These are phyloP conservation scores for Cytidiella melzeri DNA, from an alignment of 768 basidiomycete genomes.

Conservation along the genomic window DNA sequence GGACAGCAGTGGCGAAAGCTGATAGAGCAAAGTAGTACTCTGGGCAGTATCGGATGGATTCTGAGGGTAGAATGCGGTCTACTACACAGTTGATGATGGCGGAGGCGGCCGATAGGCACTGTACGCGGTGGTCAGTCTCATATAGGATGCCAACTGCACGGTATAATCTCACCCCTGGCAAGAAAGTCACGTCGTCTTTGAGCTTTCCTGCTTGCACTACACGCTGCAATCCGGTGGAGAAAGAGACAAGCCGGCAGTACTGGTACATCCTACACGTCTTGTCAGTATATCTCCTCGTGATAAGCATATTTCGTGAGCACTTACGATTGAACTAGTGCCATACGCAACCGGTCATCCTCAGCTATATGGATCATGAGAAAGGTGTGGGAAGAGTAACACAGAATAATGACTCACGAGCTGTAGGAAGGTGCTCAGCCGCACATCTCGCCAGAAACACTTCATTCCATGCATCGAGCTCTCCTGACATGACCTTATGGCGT, in stretches of 20 bases:
- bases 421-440: constrained; percentile 13
- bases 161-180: constrained; percentile 15
- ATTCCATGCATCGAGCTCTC: constrained; percentile 20
- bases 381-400: background rate
- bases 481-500: constrained; percentile 19
- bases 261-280: constrained; percentile 7
- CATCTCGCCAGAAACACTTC: constrained; percentile 12
- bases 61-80: constrained; percentile 46
- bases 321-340: constrained; percentile 13
- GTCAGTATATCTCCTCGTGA: background rate
- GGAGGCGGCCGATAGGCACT: constrained; percentile 51
- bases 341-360: constrained; percentile 8
- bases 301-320: background rate
- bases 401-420: constrained; percentile 9
- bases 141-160: background rate
- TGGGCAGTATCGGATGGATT: constrained; percentile 50
- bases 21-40: constrained; percentile 33
- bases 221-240: constrained; percentile 49
- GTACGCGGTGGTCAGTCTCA: constrained; percentile 6
- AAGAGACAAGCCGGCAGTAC: constrained; percentile 43
- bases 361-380: background rate
- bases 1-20: constrained; percentile 54
- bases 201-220: constrained; percentile 36
- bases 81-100: constrained; percentile 49
- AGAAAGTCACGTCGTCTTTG: constrained; percentile 20